Conservation (phyloP, 768 basidiomycete genomes). For the Boletus sensibilis region DNA sequence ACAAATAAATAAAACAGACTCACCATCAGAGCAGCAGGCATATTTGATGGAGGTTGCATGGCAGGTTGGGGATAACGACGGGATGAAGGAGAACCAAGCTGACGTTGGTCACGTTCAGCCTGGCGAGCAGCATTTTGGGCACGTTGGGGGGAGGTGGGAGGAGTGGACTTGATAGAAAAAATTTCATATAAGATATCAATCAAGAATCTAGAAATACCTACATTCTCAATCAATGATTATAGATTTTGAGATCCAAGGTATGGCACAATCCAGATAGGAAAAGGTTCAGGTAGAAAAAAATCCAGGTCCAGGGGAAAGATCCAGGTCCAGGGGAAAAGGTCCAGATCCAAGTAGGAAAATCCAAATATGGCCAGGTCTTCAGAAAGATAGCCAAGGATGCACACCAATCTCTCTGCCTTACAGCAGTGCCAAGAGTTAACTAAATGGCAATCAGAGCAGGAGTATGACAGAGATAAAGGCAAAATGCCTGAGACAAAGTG, state of each 20-base stretch:
- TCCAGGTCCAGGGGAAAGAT: too few species aligned
- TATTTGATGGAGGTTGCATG: too few species aligned
- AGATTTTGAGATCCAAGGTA: neutral
- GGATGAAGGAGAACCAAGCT: neutral
- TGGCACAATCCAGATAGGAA: too few species aligned
- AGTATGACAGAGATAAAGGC: slow-evolving; percentile 5
- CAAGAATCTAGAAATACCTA: neutral
- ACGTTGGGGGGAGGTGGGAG: neutral
- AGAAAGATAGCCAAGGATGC: neutral
- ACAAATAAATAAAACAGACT: too few species aligned
- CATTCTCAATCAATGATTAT: neutral
- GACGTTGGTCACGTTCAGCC: neutral
- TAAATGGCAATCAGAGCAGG: too few species aligned
- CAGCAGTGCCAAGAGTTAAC: neutral
- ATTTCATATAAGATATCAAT: neutral
- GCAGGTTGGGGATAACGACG: too few species aligned
- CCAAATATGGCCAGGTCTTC: neutral
- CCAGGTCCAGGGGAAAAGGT: neutral
- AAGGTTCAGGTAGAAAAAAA: too few species aligned
- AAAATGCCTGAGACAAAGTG: neutral
- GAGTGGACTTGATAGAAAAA: neutral
- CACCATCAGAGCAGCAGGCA: neutral
- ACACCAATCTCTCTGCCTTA: neutral
- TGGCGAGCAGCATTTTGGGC: neutral
- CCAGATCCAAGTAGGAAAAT: neutral